phyloP scores from a whole-genome alignment of 2,329 filamentous ascomycete species.

The Ophiosphaerella korrae region DNA sequence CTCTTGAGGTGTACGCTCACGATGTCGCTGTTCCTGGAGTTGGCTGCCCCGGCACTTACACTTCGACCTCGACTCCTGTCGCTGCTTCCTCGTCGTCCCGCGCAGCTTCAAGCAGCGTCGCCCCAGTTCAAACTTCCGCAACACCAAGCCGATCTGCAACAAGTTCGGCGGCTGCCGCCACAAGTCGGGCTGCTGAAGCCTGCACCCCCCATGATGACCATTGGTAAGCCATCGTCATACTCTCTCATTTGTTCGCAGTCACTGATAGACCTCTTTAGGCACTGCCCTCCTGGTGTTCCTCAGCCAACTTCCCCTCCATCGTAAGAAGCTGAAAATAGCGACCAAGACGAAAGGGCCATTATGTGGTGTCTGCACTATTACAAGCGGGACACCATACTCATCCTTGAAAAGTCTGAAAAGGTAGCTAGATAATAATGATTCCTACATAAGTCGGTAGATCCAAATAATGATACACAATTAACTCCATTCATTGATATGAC shows the following conservation, averaged over 20 bases:
- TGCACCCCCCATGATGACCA: constrained; percentile 32
- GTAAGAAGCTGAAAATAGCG: constrained; percentile 2
- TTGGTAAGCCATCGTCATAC: constrained; percentile 12
- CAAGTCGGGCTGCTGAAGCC: constrained; percentile 7
- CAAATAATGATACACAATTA: constrained; percentile 16
- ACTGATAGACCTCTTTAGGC: constrained; percentile 9
- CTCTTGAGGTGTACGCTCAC: constrained; percentile 69
- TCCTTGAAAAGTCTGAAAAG: no score
- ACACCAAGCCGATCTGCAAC: constrained; percentile 4
- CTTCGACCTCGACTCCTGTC: constrained; percentile 12
- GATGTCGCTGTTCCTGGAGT: constrained; percentile 67
- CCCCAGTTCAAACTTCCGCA: constrained; percentile 1
- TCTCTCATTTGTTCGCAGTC: background rate
- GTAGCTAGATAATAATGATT: no score
- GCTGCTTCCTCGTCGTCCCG: constrained; percentile 7
- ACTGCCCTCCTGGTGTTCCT: constrained; percentile 32
- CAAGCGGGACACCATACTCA: background rate
- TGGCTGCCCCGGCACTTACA: constrained; percentile 61
- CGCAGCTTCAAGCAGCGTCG: constrained; percentile 2
- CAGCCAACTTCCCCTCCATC: constrained; percentile 27
- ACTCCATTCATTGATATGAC: background rate
- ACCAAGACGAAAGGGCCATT: background rate
- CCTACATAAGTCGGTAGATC: constrained; percentile 3
- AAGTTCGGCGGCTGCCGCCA: constrained; percentile 8
- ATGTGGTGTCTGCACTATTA: background rate